phyloP scores from a whole-genome alignment of 371 early-diverging fungal species.

The Rhizopus sp. region DNA sequence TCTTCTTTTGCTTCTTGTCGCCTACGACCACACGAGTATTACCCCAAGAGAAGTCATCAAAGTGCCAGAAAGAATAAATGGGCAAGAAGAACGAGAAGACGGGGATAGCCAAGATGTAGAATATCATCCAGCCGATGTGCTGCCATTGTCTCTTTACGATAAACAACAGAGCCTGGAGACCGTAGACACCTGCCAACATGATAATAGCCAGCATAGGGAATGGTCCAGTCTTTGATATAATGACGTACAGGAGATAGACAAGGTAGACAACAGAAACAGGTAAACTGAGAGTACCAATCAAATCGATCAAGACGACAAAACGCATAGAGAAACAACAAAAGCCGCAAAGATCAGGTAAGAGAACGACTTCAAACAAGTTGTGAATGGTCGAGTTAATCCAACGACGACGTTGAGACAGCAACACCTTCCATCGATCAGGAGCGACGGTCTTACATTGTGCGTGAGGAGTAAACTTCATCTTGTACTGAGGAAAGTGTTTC shows the following conservation, averaged over 20 bases:
- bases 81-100: constrained; percentile 83
- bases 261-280: constrained; percentile 93
- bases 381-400: constrained; percentile 99
- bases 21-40: constrained; percentile 83
- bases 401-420: constrained; percentile 87
- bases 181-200: constrained; percentile 76
- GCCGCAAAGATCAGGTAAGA: constrained; percentile 90
- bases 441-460: constrained; percentile 98
- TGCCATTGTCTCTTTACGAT: constrained; percentile 89
- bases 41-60: constrained; percentile 95
- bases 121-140: constrained; percentile 97
- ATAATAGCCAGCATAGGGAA: constrained; percentile 60
- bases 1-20: constrained; percentile 71
- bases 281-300: constrained; percentile 90
- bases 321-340: constrained; percentile 97
- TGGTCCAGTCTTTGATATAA: constrained; percentile 51
- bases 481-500: constrained; percentile 97
- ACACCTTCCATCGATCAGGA: constrained; percentile 92
- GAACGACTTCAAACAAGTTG: constrained; percentile 91
- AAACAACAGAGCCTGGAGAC: constrained; percentile 85
- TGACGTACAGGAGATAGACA: constrained; percentile 71
- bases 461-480: constrained; percentile 95
- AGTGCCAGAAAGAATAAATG: constrained; percentile 87
- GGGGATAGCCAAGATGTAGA: constrained; percentile 86
- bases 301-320: constrained; percentile 89